phyloP scores from a whole-genome alignment of 1,139 yeast species.

The Candida mesenterica region DNA sequence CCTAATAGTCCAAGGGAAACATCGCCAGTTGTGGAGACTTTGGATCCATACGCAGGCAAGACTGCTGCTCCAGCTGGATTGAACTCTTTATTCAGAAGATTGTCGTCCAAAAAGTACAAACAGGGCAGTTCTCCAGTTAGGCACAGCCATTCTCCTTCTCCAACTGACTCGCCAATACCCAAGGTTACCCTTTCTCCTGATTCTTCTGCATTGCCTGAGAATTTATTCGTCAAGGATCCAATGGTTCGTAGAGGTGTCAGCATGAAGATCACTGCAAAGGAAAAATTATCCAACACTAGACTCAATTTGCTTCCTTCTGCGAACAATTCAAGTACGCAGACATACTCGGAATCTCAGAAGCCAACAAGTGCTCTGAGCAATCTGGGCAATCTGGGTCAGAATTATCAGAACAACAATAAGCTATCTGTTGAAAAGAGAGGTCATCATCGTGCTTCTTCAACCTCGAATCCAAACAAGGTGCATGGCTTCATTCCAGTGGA shows the following conservation, averaged over 20 bases:
- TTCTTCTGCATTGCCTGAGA: conserved; percentile 18
- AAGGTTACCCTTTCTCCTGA: conserved; percentile 18
- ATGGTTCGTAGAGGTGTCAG: conserved; percentile 62
- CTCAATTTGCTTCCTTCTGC: conserved; percentile 21
- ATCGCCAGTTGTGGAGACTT: conserved; percentile 23
- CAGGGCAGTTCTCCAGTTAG: conserved; percentile 16
- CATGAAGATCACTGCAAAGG: conserved; percentile 62
- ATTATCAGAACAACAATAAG: conserved; percentile 1
- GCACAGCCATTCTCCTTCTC: conserved; percentile 9
- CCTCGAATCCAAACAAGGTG: conserved; percentile 26
- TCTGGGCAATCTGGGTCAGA: conserved; percentile 6
- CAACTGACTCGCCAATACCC: conserved; percentile 11
- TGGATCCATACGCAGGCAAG: conserved; percentile 34
- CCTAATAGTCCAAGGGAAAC: conserved; percentile 31
- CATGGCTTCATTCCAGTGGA: conserved; percentile 49
- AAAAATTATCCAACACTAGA: conserved; percentile 36
- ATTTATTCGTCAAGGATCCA: conserved; percentile 31
- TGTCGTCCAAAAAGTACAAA: conserved; percentile 36
- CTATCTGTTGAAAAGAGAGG: conserved; percentile 9
- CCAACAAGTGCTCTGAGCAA: conserved; percentile 3
- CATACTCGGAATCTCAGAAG: conserved; percentile 8
- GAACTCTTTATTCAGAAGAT: conserved; percentile 39
- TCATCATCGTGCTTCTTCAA: conserved; percentile 35
- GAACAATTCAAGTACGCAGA: conserved; percentile 16
- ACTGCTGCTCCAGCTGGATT: conserved; percentile 19